A percentile compares a stretch with the other conserved stretches of the same genome.
phyloP scores from a whole-genome alignment of 2,329 filamentous ascomycete species.

The Fusarium sp. region DNA sequence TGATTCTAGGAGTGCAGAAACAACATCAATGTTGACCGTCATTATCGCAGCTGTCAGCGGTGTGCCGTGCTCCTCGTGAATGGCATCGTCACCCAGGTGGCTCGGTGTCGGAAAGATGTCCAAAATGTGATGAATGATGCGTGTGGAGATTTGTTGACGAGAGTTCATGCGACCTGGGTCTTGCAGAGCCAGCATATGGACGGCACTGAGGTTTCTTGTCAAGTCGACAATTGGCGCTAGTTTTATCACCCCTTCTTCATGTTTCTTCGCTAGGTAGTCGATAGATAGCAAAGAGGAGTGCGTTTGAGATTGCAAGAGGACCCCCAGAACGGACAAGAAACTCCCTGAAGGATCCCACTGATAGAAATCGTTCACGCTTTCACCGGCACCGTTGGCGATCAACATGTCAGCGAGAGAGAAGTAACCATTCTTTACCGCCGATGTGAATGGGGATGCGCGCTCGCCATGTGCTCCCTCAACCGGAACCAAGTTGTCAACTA shows the following conservation, averaged over 20 bases:
- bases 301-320: conserved; percentile 6
- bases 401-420: conserved; percentile 2
- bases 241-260: not conserved
- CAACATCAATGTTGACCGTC: not conserved
- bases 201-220: not conserved
- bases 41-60: conserved; percentile 9
- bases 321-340: not conserved
- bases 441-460: not conserved
- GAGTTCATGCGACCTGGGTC: not conserved
- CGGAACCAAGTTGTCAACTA: not conserved
- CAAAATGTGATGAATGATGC: conserved; percentile 9
- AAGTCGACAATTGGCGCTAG: not conserved
- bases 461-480: not conserved
- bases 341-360: conserved; percentile 1
- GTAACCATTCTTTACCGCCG: conserved; percentile 3
- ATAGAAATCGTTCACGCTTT: conserved; percentile 5
- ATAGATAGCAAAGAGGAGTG: conserved; percentile 4
- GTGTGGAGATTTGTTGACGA: conserved; percentile 9
- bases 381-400: conserved; percentile 5
- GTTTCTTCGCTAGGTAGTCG: conserved; percentile 8
- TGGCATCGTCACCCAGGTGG: not conserved
- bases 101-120: not conserved
- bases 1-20: conserved; percentile 4
- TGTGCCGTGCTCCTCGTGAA: conserved; percentile 11
- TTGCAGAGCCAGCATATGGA: conserved; percentile 8